These are phyloP conservation scores for Amanita rimosa DNA, from an alignment of 768 basidiomycete genomes.

Conservation along the genomic window DNA sequence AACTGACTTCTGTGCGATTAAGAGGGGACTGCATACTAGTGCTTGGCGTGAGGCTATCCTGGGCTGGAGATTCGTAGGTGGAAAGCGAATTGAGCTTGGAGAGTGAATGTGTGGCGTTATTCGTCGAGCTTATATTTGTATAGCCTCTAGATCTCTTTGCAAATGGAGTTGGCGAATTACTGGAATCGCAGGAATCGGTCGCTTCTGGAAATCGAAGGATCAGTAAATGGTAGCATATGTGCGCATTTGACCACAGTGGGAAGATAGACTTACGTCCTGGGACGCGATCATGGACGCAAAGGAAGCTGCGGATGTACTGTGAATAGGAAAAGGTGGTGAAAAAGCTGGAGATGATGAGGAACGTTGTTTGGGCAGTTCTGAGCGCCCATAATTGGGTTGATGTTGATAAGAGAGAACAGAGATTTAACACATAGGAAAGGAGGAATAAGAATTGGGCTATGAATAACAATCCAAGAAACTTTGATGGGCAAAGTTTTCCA, in stretches of 20 bases:
- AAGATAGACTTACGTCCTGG: conserved; percentile 1
- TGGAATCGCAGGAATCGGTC: background rate
- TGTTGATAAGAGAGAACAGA: background rate
- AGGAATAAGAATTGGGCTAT: conserved; percentile 3
- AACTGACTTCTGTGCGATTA: background rate
- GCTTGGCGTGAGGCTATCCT: background rate
- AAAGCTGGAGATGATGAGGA: conserved; percentile 1
- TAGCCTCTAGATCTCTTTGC: conserved; percentile 3
- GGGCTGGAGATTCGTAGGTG: background rate
- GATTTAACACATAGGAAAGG: background rate
- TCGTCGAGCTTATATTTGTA: background rate
- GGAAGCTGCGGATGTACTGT: background rate
- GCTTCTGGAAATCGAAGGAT: conserved; percentile 1
- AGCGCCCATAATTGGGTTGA: background rate
- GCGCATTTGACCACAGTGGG: background rate
- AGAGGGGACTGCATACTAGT: background rate
- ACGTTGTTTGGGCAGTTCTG: background rate
- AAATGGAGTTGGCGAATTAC: background rate
- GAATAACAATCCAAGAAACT: background rate
- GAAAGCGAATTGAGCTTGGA: no score
- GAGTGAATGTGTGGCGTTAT: background rate
- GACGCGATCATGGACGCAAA: background rate
- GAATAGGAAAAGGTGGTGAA: conserved; percentile 1
- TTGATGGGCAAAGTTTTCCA: background rate
- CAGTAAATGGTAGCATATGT: background rate